Evolutionary conservation across 2,329 filamentous ascomycete species (phyloP).

Genomic region (Aquanectria penicillioides): DNA sequence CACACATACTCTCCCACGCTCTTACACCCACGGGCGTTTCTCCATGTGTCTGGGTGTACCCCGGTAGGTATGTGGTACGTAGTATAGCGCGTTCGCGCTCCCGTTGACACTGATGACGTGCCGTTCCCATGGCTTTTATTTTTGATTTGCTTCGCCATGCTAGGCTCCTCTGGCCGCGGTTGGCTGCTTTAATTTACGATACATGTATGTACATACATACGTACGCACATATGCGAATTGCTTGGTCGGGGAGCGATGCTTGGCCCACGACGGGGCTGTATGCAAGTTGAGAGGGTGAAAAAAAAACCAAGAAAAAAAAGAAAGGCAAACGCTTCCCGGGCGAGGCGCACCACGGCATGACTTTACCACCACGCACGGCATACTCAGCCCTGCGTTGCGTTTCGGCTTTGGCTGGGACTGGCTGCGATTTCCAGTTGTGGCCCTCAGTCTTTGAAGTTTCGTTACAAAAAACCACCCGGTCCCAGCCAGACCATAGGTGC

Average conservation of each 20-base stretch:
- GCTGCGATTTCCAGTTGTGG: neutral
- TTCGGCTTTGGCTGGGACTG: slow-evolving; percentile 3
- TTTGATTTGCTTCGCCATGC: neutral
- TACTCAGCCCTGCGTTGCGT: slow-evolving; percentile 15
- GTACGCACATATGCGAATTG: neutral
- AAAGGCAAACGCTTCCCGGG: slow-evolving; percentile 1
- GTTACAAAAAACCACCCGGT: neutral
- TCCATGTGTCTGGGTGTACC: no score
- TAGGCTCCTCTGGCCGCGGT: no score
- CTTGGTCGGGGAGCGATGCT: neutral
- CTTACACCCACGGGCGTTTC: no score
- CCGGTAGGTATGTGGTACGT: no score
- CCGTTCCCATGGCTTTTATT: no score
- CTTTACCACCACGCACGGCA: slow-evolving; percentile 6
- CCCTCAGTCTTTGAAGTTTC: neutral
- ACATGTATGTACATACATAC: slow-evolving; percentile 1
- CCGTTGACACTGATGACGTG: no score
- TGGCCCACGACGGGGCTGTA: neutral
- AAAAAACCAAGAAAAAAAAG: neutral
- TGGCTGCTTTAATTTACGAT: neutral
- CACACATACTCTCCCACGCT: no score
- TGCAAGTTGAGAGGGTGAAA: neutral
- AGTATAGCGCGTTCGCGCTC: no score
- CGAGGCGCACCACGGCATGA: slow-evolving; percentile 8
- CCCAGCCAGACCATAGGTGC: no score